Evolutionary conservation across 2,329 filamentous ascomycete species (phyloP).

Genomic region (Metarhizium rileyi): DNA sequence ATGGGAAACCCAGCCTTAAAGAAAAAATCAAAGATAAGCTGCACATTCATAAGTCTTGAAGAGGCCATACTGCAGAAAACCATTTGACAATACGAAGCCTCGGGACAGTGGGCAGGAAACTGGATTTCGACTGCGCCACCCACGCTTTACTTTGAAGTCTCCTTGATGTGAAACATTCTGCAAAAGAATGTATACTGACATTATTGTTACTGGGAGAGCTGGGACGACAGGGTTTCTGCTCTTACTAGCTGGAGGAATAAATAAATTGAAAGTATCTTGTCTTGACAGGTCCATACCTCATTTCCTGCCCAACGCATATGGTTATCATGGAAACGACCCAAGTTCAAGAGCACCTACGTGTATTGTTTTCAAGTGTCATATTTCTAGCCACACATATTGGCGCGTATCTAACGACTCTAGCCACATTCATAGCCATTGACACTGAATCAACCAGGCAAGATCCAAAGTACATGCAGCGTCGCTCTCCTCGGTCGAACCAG

Average conservation of each 20-base stretch:
- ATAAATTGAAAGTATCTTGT: background rate
- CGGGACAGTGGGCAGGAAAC: background rate
- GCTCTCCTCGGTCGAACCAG: background rate
- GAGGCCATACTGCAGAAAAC: background rate
- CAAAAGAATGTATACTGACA: no score
- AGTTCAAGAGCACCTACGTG: background rate
- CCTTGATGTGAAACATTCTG: no score
- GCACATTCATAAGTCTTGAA: slow-evolving; percentile 31
- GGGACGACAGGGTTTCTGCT: no score
- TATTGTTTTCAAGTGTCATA: background rate
- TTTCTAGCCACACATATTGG: background rate
- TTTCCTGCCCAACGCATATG: background rate
- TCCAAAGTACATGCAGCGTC: background rate
- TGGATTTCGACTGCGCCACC: no score
- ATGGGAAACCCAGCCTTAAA: slow-evolving; percentile 39
- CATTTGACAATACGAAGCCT: background rate
- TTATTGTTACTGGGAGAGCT: no score
- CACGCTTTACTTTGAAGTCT: no score
- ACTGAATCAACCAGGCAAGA: background rate
- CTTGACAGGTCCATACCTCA: background rate
- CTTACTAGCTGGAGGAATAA: no score
- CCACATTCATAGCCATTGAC: background rate
- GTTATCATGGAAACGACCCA: background rate
- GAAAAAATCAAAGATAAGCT: slow-evolving; percentile 63
- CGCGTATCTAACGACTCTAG: background rate